Evolutionary conservation across 106 monocot genomes (phyloP), one percentile per base, ranked within the genome.

Genomic region (Triglochin maritima): DNA sequence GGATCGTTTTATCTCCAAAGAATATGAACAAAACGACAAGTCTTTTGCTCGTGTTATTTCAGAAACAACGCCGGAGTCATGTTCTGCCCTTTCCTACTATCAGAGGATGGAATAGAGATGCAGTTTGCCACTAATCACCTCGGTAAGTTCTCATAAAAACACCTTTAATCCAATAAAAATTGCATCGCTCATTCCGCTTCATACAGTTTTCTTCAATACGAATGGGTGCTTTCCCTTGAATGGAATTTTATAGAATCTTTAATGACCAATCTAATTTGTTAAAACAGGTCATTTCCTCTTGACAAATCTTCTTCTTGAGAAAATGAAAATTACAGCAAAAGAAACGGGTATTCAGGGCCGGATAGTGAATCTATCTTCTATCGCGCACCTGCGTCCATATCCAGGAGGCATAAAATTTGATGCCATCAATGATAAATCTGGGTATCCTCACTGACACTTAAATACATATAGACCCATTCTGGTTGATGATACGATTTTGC

Each of bases 61-160:
- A 95, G 94, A 85, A 95, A 95, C 71, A 95, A 95, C 70, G 94
- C 94, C 1, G 94, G 94, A 5, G 79, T 89, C n/a, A 89, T 90
- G 87, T 90, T 81, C 79, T 79, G 84, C 46, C 84, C 84, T 7
- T 81, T 61, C 54, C 70, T 77, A 48, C 79, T 88, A 44, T 83
- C 90, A 8, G 83, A 85, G 47, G 90, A 95, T 76, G 87, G 87
- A 13, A 69, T 90, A 5, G 94, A 95, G 71, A 78, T 83, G 85
- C 89, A 89, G 17, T 95, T 95, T 65, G 94, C 90, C 9, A 90
- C 94, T 13, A 94, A 88, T 72, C 82, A 94, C 69, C 79, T 94
- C 10, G 90, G 94, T 87, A 67, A 72, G 16, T 17, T 29, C 29
- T 29, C 29, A 29, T 29, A 29, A 29, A 29, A 29, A 29, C 29